A percentile compares a stretch with the other conserved stretches of the same genome.
Evolutionary conservation across 2,329 filamentous ascomycete species (phyloP).

Genomic region (Hymenotorrendiella dingleyae): DNA sequence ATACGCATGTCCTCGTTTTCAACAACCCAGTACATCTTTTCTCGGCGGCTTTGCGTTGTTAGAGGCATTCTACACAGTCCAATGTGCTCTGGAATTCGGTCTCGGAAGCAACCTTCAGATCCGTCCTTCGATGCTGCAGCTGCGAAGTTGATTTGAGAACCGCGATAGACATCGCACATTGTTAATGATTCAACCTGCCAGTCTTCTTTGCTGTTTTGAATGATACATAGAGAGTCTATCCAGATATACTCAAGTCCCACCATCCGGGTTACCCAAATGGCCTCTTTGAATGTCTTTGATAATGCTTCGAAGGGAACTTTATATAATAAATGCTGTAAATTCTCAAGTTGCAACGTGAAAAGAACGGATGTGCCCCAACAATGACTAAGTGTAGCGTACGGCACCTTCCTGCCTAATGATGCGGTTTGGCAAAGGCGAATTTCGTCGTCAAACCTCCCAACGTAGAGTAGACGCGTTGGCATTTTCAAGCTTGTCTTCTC

Average conservation of each 20-base stretch:
- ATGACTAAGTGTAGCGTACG: background rate
- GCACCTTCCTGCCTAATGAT: background rate
- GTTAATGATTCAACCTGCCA: background rate
- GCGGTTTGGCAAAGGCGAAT: background rate
- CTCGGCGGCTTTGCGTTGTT: too few species aligned
- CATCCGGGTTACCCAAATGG: constrained; percentile 15
- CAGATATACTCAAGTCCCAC: constrained; percentile 23
- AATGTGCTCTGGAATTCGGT: background rate
- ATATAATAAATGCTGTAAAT: background rate
- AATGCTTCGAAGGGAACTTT: background rate
- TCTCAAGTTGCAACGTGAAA: background rate
- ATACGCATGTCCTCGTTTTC: background rate
- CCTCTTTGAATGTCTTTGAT: constrained; percentile 8
- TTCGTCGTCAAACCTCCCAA: background rate
- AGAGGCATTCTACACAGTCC: too few species aligned
- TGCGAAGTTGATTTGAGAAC: background rate
- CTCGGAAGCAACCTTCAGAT: background rate
- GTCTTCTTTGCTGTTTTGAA: constrained; percentile 14
- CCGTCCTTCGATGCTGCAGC: background rate
- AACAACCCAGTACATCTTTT: too few species aligned
- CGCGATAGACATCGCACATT: background rate
- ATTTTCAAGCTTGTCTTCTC: too few species aligned
- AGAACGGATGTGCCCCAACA: background rate
- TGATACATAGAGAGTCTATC: constrained; percentile 19
- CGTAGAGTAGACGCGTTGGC: background rate